phyloP scores from a whole-genome alignment of 2,329 filamentous ascomycete genomes.

The Exophiala calicioides region DNA sequence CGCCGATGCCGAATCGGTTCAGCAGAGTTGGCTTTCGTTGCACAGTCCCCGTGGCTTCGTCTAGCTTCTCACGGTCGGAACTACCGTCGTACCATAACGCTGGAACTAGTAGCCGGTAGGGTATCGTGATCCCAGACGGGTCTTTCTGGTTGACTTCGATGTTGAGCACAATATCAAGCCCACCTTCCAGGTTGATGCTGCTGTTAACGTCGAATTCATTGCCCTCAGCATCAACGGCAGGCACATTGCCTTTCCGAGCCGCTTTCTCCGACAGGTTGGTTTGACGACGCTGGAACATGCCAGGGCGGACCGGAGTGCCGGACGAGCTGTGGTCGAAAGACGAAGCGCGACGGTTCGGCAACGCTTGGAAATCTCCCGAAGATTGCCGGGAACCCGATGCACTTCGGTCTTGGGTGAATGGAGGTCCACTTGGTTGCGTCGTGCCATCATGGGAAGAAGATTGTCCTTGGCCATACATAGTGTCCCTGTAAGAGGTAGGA shows the following conservation, averaged over 20 bases:
- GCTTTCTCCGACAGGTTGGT: constrained; percentile 68
- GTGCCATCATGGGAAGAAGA: constrained; percentile 28
- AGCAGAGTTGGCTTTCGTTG: constrained; percentile 27
- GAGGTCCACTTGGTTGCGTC: constrained; percentile 1
- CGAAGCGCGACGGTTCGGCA: constrained; percentile 15
- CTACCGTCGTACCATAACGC: constrained; percentile 60
- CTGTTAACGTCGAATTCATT: constrained; percentile 51
- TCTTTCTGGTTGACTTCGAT: constrained; percentile 85
- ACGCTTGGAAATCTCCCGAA: constrained; percentile 19
- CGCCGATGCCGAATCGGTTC: constrained; percentile 27
- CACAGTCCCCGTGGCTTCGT: constrained; percentile 18
- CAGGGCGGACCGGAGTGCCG: constrained; percentile 37
- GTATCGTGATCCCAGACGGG: constrained; percentile 81
- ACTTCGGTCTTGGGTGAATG: constrained; percentile 8
- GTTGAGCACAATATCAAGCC: constrained; percentile 83
- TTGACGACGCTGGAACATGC: constrained; percentile 66
- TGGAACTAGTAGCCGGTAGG: constrained; percentile 85
- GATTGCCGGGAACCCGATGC: constrained; percentile 18
- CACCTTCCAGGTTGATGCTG: constrained; percentile 74
- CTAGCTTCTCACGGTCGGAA: constrained; percentile 32
- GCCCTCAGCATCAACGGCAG: constrained; percentile 46
- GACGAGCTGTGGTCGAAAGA: constrained; percentile 29
- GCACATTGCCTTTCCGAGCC: constrained; percentile 52
- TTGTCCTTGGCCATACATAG: constrained; percentile 32
- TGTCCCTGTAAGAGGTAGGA: constrained; percentile 41